These are phyloP conservation scores for Phytomonas francai DNA, from an alignment of 208 protist species.

Conservation along the genomic window DNA sequence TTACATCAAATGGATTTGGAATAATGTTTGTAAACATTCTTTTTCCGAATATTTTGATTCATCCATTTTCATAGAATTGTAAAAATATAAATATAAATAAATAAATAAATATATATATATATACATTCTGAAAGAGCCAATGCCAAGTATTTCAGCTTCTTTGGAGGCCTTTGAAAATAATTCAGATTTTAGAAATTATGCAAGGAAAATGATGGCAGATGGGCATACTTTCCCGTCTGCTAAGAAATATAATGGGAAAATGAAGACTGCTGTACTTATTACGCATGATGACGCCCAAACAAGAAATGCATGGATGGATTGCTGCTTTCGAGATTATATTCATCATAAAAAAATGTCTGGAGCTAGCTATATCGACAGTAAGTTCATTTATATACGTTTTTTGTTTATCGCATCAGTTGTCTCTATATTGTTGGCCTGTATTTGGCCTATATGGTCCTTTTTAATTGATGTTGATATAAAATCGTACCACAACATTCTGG, in stretches of 20 bases:
- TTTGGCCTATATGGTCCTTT: conserved; percentile 74
- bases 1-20: not conserved
- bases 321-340: conserved; percentile 64
- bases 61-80: not conserved
- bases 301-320: conserved; percentile 40
- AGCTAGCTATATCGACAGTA: conserved; percentile 15
- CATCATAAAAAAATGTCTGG: conserved; percentile 43
- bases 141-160: not conserved
- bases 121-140: not conserved
- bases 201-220: not conserved
- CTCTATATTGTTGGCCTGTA: conserved; percentile 21
- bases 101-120: conserved; percentile 6
- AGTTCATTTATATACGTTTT: conserved; percentile 18
- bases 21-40: not conserved
- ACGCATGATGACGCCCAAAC: conserved; percentile 1
- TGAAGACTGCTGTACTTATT: not conserved
- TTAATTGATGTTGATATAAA: conserved; percentile 71
- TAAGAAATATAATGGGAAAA: conserved; percentile 10
- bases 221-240: not conserved
- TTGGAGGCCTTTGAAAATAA: not conserved
- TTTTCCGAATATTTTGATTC: not conserved
- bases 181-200: conserved; percentile 1
- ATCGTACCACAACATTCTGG: conserved; percentile 43
- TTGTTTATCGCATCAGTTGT: conserved; percentile 18
- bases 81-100: conserved; percentile 4